Evolutionary conservation across 495 filamentous ascomycete species (phyloP).

Genomic region (Staphylotrichum tortipilum): DNA sequence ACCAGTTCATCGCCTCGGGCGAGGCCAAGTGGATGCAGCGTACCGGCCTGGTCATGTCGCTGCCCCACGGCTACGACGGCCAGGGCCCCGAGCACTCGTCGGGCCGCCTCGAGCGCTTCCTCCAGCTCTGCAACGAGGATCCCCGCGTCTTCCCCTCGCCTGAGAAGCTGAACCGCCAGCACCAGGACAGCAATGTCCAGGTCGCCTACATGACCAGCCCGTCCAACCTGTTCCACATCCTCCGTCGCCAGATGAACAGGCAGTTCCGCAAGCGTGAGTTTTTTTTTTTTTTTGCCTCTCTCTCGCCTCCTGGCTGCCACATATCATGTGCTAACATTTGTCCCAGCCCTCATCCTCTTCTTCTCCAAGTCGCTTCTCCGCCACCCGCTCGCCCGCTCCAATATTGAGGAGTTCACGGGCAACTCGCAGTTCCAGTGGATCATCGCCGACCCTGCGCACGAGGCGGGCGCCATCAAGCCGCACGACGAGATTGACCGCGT

Average conservation of each 20-base stretch:
- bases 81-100: conserved; percentile 98
- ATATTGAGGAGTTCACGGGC: conserved; percentile 79
- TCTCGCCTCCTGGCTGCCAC: background rate
- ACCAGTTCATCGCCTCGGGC: conserved; percentile 96
- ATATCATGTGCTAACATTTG: conserved; percentile 29
- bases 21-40: conserved; percentile 98
- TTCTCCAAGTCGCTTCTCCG: conserved; percentile 93
- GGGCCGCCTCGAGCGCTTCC: conserved; percentile 91
- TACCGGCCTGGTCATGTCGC: conserved; percentile 84
- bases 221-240: conserved; percentile 90
- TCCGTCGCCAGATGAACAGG: conserved; percentile 94
- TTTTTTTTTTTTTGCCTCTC: too few species aligned
- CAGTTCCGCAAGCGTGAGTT: conserved; percentile 99
- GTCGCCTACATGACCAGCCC: conserved; percentile 89
- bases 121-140: conserved; percentile 97
- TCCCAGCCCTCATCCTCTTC: conserved; percentile 80
- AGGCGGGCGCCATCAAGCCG: conserved; percentile 59
- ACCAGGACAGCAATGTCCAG: conserved; percentile 99
- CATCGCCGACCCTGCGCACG: conserved; percentile 79
- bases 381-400: conserved; percentile 81
- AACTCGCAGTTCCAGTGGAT: conserved; percentile 95
- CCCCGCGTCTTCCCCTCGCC: conserved; percentile 78
- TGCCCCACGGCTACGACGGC: conserved; percentile 96
- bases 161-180: conserved; percentile 90
- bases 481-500: conserved; percentile 86